phyloP scores from a whole-genome alignment of 495 filamentous ascomycete genomes.

The Cenococcum geophilum region DNA sequence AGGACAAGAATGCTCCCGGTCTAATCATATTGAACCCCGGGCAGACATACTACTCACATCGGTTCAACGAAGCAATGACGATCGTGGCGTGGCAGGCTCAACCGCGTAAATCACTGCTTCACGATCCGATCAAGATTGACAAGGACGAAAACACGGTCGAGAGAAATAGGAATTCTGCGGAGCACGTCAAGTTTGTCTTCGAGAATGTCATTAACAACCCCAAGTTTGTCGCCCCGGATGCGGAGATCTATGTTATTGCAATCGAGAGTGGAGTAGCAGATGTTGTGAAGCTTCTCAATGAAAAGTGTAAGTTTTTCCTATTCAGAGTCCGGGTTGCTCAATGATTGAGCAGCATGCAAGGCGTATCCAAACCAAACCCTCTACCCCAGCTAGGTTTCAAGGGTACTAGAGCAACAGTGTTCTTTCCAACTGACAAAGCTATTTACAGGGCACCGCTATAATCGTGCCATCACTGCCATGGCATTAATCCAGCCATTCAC shows the following conservation, averaged over 20 bases:
- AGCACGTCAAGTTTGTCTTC: conserved; percentile 36
- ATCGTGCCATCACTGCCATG: conserved; percentile 21
- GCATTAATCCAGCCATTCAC: conserved; percentile 13
- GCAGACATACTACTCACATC: conserved; percentile 35
- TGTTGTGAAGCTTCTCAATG: conserved; percentile 22
- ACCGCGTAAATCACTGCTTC: conserved; percentile 27
- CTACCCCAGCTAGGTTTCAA: too few species aligned
- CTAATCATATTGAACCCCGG: conserved; percentile 39
- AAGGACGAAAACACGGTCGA: conserved; percentile 29
- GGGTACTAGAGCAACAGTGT: too few species aligned
- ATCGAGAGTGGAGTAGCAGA: conserved; percentile 31
- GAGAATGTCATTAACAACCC: conserved; percentile 31
- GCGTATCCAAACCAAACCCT: too few species aligned
- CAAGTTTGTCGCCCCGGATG: conserved; percentile 28
- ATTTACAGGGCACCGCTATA: conserved; percentile 12
- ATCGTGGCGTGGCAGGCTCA: conserved; percentile 29
- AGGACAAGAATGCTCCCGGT: conserved; percentile 24
- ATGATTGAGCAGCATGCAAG: too few species aligned
- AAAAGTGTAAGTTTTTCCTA: conserved; percentile 21
- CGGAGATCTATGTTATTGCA: conserved; percentile 37
- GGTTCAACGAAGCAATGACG: conserved; percentile 27
- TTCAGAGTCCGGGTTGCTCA: neutral
- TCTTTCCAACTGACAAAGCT: neutral
- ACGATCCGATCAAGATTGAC: conserved; percentile 19
- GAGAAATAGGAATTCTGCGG: conserved; percentile 29